These are phyloP conservation scores for Xylariaceae sp. DNA, from an alignment of 2,329 filamentous ascomycete species.

Conservation along the genomic window DNA sequence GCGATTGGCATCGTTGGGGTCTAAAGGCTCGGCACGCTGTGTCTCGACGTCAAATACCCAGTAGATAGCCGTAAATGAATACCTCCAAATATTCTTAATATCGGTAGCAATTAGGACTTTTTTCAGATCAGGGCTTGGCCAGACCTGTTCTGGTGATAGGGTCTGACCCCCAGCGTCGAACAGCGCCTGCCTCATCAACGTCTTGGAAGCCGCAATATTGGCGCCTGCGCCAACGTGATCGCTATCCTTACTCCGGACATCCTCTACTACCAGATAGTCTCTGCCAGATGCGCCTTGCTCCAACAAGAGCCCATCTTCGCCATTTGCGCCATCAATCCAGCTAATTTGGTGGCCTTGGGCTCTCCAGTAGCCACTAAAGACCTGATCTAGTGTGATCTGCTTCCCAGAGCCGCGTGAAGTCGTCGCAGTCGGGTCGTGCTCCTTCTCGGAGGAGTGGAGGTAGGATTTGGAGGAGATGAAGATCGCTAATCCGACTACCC, in stretches of 20 bases:
- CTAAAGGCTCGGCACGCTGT: constrained; percentile 77
- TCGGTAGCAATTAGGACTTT: constrained; percentile 85
- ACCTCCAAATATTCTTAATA: constrained; percentile 79
- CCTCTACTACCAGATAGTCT: constrained; percentile 84
- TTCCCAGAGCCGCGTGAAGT: constrained; percentile 67
- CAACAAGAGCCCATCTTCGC: constrained; percentile 84
- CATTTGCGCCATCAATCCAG: constrained; percentile 77
- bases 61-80: constrained; percentile 85
- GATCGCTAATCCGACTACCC: constrained; percentile 70
- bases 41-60: constrained; percentile 90
- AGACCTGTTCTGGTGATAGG: constrained; percentile 65
- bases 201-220: constrained; percentile 59
- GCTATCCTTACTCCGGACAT: constrained; percentile 68
- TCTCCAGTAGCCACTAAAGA: constrained; percentile 70
- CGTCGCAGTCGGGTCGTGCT: constrained; percentile 73
- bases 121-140: constrained; percentile 82
- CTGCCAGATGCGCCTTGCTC: constrained; percentile 69
- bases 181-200: constrained; percentile 72
- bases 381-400: constrained; percentile 74
- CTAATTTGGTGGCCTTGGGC: constrained; percentile 69
- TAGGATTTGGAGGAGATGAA: constrained; percentile 72
- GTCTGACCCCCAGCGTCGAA: constrained; percentile 66
- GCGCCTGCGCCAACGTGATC: constrained; percentile 46
- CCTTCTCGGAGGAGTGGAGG: constrained; percentile 64
- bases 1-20: constrained; percentile 68